Evolutionary conservation across 129 eudicot genomes (phyloP), one percentile per base, ranked within the genome.

Genomic region (Lonicera japonica): DNA sequence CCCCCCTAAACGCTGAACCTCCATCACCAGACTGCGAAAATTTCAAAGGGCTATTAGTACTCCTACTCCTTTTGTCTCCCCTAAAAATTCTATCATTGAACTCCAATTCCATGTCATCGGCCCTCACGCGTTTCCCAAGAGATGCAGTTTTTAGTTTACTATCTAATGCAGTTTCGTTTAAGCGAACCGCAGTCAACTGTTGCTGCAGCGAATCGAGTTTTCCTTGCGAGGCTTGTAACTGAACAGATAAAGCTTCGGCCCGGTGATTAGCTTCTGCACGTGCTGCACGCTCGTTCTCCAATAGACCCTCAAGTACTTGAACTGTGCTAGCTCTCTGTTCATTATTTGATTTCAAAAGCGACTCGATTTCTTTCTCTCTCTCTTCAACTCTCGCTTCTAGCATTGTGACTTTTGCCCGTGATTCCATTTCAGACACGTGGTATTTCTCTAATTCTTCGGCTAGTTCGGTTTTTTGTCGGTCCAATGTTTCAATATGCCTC

Each of bases 171-270:
- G 83, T 73, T 56, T 92, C 96, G 12, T 79, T 80, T 13, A 77
- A 83, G 0, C 88, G 82, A 24, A 82, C 84, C 3, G 86, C 51
- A 18, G 90, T 82, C 75, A 94, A 63, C 71, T 94, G 83, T 29
- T 88, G 99, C 66, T 90, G 94, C 17, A 94, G 85, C 25, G 47
- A 56, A 70, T 94, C 99, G 1, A 88, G 86, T 60, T 85, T 88
- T 23, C 81, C 86, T 69, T 94, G 99, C 12, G 95, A 88, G 54
- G 83, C 72, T 66, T 94, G 99, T 20, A 94, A 78, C 86, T 85
- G 79, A 61, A 85, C 75, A 5, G 99, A 94, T 7, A 94, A 87
- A 25, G 89, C 86, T 73, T 94, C 99, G 0, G 99, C 99, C 61
- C 96, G 75, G 50, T 80, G 80, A 58, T 67, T 94, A 11, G 96